phyloP scores from a whole-genome alignment of 257 asterid genomes.

The Apocynum venetum region DNA sequence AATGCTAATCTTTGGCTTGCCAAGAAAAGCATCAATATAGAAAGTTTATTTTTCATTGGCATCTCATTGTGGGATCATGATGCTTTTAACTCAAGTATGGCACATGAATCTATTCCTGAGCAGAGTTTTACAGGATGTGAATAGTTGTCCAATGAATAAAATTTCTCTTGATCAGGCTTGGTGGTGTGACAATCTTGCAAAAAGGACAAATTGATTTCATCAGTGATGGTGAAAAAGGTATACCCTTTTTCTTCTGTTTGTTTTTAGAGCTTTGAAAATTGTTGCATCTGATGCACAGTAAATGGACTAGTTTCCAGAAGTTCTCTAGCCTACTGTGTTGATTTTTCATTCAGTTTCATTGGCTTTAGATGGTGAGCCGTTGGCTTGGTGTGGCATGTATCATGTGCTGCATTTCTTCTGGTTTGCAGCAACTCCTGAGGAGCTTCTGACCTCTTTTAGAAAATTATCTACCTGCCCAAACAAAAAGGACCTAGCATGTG shows the following conservation, averaged over 20 bases:
- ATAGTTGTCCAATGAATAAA: constrained; percentile 6
- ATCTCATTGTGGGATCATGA: background rate
- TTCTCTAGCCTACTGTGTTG: background rate
- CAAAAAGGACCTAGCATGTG: background rate
- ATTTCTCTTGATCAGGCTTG: constrained; percentile 49
- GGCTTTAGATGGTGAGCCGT: background rate
- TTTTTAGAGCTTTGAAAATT: background rate
- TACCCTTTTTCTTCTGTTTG: constrained; percentile 7
- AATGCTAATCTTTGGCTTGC: background rate
- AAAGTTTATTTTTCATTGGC: background rate
- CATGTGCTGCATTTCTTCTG: background rate
- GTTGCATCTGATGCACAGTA: background rate
- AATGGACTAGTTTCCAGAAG: background rate
- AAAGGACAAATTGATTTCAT: constrained; percentile 78
- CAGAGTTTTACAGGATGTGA: background rate
- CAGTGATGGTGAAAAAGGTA: constrained; percentile 85
- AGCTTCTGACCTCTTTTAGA: background rate
- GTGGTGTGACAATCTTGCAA: constrained; percentile 74
- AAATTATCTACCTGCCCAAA: background rate
- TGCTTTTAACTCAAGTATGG: background rate
- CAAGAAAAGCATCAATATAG: background rate
- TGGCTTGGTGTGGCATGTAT: background rate
- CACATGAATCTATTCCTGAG: background rate
- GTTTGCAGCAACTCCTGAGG: background rate
- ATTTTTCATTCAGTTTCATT: background rate